Evolutionary conservation across 768 basidiomycete genomes (phyloP), one percentile per base, ranked within the genome.

Genomic region (Tricholoma bakamatsutake): DNA sequence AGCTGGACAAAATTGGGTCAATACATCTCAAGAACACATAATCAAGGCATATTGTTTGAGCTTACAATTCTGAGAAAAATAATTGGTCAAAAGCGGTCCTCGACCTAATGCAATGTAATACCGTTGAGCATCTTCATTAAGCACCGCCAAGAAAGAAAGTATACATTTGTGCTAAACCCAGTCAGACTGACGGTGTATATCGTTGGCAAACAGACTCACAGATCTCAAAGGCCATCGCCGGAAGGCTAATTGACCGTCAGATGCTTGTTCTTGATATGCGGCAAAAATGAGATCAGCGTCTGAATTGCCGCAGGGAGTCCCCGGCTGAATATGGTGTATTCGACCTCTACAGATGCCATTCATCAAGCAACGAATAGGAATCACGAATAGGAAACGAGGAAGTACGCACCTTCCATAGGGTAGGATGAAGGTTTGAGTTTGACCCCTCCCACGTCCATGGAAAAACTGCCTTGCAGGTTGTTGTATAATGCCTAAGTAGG

Each of bases 61-160:
- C 83, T 65, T 65, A 89, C 90, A 82, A 56, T 92, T 92, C 60
- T 92, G 90, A 12, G 90, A 91, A 62, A 92, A 92, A 63, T 92
- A 92, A 62, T 88, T 87, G 4, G 90, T 86, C 49, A 92, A 70
- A 3, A 91, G 69, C 3, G 76, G 66, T 6, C 90, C 90, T 40
- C 88, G 81, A 61, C 81, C 89, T 91, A 54, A 11, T 47, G 18
- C 21, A 54, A 58, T 55, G 52, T 58, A 40, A 53, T 39, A 43
- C 56, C 39, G 50, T 37, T 46, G 12, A 48, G 30, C 5, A 34
- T 28, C 15, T 8, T 34, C 37, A 12, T 39, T 30, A 12, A 4
- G n/a, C 40, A 47, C 15, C 27, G 28, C 24, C 27, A 46, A 42
- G 40, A 17, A 5, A 0, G 28, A 11, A 45, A 53, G 49, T 62